Percentiles rank a stretch among this genome's conserved stretches.
Evolutionary conservation across 192 early-diverging fungal species (phyloP).

Genomic region (Coemansia sp.): DNA sequence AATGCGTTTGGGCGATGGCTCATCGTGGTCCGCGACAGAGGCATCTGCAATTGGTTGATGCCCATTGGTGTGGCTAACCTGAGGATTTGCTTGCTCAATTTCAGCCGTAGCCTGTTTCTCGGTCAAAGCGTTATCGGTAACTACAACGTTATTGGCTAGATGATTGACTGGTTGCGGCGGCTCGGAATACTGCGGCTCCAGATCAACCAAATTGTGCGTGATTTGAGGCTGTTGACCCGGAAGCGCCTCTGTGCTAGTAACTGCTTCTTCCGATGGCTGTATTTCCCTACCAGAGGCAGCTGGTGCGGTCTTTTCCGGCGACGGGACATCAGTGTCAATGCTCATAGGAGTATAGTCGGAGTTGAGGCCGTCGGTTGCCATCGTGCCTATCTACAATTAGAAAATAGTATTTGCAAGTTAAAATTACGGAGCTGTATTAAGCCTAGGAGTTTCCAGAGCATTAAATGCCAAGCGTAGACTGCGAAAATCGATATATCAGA

Average conservation of each 20-base stretch:
- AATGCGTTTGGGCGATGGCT: constrained; percentile 36
- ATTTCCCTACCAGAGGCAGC: constrained; percentile 10
- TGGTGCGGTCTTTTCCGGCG: constrained; percentile 34
- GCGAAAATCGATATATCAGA: not conserved
- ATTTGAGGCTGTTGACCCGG: not conserved
- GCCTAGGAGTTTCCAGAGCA: not conserved
- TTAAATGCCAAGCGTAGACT: not conserved
- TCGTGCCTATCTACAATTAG: constrained; percentile 4
- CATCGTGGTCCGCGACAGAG: not conserved
- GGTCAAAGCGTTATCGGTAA: not conserved
- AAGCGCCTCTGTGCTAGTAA: not conserved
- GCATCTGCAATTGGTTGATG: not conserved
- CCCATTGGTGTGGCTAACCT: constrained; percentile 10
- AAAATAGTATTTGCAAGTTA: not conserved
- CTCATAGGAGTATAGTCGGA: constrained; percentile 18
- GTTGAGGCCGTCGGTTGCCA: constrained; percentile 30
- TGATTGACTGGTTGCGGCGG: not conserved
- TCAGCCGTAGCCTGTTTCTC: not conserved
- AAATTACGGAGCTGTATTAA: not conserved
- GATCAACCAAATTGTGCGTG: not conserved
- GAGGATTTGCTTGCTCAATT: not conserved
- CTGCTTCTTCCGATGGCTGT: not conserved
- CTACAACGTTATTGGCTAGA: not conserved
- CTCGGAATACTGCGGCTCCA: not conserved
- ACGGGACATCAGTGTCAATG: constrained; percentile 16